Evolutionary conservation across 106 monocot genomes (phyloP).

Genomic region (Posidonia australis): DNA sequence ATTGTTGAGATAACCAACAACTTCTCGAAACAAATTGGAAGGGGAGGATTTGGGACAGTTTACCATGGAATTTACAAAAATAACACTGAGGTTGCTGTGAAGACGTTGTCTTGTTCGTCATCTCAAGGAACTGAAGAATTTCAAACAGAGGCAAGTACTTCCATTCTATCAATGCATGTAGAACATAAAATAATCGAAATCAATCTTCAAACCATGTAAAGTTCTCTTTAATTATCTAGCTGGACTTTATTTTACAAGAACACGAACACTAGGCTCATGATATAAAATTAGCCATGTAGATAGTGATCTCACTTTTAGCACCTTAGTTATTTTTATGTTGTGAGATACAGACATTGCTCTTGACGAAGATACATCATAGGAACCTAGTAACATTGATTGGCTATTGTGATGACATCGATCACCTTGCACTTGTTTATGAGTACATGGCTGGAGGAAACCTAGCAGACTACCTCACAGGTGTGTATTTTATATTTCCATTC

Average conservation of each 20-base stretch:
- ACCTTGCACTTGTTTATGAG: no score
- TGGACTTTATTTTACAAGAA: neutral
- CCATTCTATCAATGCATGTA: no score
- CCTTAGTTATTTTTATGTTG: no score
- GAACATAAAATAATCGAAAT: no score
- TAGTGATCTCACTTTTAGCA: no score
- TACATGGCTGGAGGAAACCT: slow-evolving; percentile 36
- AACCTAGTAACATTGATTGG: slow-evolving; percentile 34
- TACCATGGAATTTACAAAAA: slow-evolving; percentile 27
- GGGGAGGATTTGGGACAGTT: slow-evolving; percentile 51
- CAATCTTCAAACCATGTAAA: no score
- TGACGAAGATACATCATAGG: slow-evolving; percentile 10
- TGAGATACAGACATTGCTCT: neutral
- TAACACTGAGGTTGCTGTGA: slow-evolving; percentile 37
- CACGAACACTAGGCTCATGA: no score
- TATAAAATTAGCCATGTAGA: no score
- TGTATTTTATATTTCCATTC: no score
- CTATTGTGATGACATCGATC: slow-evolving; percentile 10
- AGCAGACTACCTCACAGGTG: slow-evolving; percentile 31
- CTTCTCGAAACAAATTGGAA: slow-evolving; percentile 31
- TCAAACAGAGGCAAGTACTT: slow-evolving; percentile 22
- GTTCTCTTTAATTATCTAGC: neutral
- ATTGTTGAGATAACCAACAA: slow-evolving; percentile 31
- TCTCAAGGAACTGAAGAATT: slow-evolving; percentile 24
- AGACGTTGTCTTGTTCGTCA: slow-evolving; percentile 20